Base-by-base conservation (phyloP, 148 eudicot species). In the Suaeda aralocaspica region DNA sequence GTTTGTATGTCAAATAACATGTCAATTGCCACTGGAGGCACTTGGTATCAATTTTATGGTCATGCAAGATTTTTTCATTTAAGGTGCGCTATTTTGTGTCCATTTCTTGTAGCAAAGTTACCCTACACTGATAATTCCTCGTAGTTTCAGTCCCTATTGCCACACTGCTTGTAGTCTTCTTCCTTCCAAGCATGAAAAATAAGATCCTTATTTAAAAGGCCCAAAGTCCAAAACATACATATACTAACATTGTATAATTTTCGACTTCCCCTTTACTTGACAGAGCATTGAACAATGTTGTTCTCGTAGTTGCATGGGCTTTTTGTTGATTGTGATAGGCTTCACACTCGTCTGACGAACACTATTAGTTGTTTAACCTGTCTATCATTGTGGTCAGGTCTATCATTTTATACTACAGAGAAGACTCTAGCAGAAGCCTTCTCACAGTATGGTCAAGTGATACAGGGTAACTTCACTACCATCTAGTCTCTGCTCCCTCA, bases 381-480 rank as follows among this genome's bases (percentile, higher is more conserved):
- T 60, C 25, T 60, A 12, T 8, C 49, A 34, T 41, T 73, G 21
- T 77, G 57, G 52, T 66, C 82, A 91, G 97, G 97, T 45, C 76
- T 91, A 41, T 91, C 94, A 13, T 86, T 87, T 78, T 77, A 78
- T 69, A 89, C 90, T 61, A 85, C 92, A 28, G 90, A 91, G 71
- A 82, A 85, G 77, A 88, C 82, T 36, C 74, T 91, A 69, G 52
- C 72, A n/a, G 92, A 91, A 25, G 88, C 92, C 70, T 91, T 91
- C 78, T 82, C 94, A 25, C 83, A 87, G 66, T 77, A 80, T 80
- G 97, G 97, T 49, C 94, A 91, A 80, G 88, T 87, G 46, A 59
- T 87, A 66, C 86, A 91, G 76, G 90, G 94, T 88, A 45, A 22
- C 6, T 10, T 49, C 51, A 21, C 26, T 66, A 15, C 29, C 56